phyloP scores from a whole-genome alignment of 176 grass and related monocot species.

The Elymus sibiricus region DNA sequence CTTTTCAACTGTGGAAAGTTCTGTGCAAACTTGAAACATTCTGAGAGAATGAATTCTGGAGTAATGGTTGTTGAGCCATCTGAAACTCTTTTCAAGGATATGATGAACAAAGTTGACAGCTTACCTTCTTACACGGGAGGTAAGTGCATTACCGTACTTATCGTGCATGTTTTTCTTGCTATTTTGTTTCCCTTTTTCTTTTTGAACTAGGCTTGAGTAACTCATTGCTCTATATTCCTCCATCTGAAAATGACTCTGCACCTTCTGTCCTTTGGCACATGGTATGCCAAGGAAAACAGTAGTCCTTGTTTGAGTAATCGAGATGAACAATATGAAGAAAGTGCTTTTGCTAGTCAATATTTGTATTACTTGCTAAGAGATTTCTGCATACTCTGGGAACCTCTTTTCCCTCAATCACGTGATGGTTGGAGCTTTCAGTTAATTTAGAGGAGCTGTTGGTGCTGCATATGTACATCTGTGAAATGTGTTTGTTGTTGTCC shows the following conservation, averaged over 20 bases:
- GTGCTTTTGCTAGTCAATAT: background rate
- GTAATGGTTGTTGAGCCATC: conserved; percentile 98
- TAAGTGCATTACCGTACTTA: conserved; percentile 21
- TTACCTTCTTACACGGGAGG: conserved; percentile 96
- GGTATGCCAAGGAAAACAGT: background rate
- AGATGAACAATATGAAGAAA: background rate
- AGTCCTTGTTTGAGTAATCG: background rate
- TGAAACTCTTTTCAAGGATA: conserved; percentile 73
- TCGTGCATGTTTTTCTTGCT: background rate
- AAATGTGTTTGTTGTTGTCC: conserved; percentile 1
- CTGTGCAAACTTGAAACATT: conserved; percentile 96
- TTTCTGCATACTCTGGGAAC: background rate
- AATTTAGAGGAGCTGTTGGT: background rate
- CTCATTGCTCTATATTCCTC: background rate
- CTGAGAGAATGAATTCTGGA: conserved; percentile 95
- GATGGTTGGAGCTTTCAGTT: conserved; percentile 1
- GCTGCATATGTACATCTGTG: background rate
- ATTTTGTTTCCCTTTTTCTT: background rate
- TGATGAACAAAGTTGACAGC: conserved; percentile 71
- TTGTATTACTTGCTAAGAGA: background rate
- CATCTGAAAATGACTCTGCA: background rate
- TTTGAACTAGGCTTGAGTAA: background rate
- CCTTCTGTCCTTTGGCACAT: background rate
- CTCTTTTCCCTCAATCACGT: background rate
- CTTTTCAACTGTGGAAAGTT: conserved; percentile 90